Evolutionary conservation across 2,329 filamentous ascomycete species (phyloP).

Genomic region (Penicillium brasilianum): DNA sequence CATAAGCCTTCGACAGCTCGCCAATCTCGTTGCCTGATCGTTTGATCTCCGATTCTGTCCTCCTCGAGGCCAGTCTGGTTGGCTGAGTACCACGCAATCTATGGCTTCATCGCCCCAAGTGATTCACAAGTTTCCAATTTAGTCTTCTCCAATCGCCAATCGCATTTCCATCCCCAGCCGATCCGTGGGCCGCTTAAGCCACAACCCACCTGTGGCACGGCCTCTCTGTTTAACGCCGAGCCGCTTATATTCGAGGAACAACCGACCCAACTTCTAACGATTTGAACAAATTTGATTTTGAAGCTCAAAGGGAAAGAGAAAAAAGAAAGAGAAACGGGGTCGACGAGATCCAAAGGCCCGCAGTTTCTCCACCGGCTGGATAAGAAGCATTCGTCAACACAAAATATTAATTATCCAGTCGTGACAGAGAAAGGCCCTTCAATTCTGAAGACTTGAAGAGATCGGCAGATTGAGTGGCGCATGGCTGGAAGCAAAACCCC

Average conservation of each 20-base stretch:
- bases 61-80: not conserved
- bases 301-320: too few relatives aligned
- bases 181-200: constrained; percentile 14
- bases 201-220: constrained; percentile 13
- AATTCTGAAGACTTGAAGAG: not conserved
- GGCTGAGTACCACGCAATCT: not conserved
- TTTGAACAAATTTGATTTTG: not conserved
- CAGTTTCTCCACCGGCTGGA: constrained; percentile 5
- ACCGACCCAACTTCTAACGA: not conserved
- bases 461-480: constrained; percentile 5
- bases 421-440: not conserved
- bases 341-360: not conserved
- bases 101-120: not conserved
- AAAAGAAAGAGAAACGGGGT: not conserved
- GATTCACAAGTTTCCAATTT: not conserved
- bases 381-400: not conserved
- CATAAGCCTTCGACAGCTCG: not conserved
- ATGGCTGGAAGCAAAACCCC: not conserved
- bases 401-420: not conserved
- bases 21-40: not conserved
- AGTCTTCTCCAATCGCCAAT: not conserved
- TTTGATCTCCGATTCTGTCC: not conserved
- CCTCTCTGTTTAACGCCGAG: constrained; percentile 1
- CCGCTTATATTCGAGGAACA: constrained; percentile 3
- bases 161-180: not conserved